Base-by-base conservation (phyloP, 2,329 filamentous ascomycete genomes). In the Daldinia sp. region DNA sequence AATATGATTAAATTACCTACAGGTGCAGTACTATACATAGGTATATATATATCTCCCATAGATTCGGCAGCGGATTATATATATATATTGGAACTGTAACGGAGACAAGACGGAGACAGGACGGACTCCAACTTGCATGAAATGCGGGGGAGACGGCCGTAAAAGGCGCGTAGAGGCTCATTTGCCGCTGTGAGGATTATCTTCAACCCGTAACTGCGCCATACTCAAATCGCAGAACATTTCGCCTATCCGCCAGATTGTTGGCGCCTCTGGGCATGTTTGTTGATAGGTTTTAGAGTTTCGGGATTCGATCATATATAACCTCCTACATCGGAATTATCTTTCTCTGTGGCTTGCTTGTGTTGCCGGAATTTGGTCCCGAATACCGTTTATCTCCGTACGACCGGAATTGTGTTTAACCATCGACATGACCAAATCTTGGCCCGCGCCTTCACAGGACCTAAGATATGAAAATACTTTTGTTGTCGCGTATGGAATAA, bases 141-240 rank as follows among this genome's bases (percentile, higher is more conserved):
- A 34, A 51, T 63, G 56, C 54, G 54, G 48, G 49, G 53, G 48
- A 49, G 29, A 32, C 45, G 23, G 10, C 9, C 39, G 7, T 15
- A 8, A 7, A n/a, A 23, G 13, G 39, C 37, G 5, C 19, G 23
- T 13, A 41, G 37, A 41, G 19, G 10, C 13, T 27, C 21, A 27
- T 45, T 27, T 45, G 21, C 39, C 39, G 39, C n/a, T 4, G 13
- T 45, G 10, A 27, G 39, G 39, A n/a, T 45, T 45, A 45, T 45
- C 39, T 45, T 45, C 23, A 27, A 8, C 39, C 39, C 39, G 39
- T 27, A 27, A 15, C 13, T 45, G 8, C 21, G 2, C 13, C 39
- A n/a, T 45, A 8, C 13, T 21, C 1, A 13, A 25, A 3, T 8
- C 7, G 3, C 6, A 8, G 11, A 7, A 9, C 10, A 45, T 27